These are phyloP conservation scores for Eimeria maxima DNA, from an alignment of 169 alveolate genomes.

Conservation along the genomic window DNA sequence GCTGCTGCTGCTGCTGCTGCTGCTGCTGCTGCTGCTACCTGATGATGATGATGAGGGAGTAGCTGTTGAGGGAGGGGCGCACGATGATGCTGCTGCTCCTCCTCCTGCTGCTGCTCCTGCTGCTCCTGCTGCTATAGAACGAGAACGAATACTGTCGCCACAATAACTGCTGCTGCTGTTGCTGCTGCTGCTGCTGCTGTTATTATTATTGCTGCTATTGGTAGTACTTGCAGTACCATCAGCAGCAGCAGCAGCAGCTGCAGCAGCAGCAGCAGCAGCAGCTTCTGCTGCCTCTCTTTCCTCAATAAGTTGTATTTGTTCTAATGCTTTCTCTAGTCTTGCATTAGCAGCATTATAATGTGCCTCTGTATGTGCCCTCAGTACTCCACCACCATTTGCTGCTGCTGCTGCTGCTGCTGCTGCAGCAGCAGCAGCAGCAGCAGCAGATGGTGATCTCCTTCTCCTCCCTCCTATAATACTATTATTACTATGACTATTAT, in stretches of 20 bases:
- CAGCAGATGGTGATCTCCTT: too few relatives aligned
- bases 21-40: constrained; percentile 55
- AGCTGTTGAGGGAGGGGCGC: not conserved
- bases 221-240: not conserved
- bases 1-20: constrained; percentile 28
- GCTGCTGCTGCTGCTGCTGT: constrained; percentile 38
- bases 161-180: not conserved
- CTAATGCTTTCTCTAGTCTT: not conserved
- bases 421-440: constrained; percentile 28
- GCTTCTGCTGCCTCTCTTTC: constrained; percentile 28
- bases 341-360: constrained; percentile 17
- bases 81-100: too few relatives aligned
- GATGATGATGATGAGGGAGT: not conserved
- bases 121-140: not conserved
- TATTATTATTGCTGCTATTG: too few relatives aligned
- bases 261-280: constrained; percentile 58
- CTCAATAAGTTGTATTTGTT: not conserved
- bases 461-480: too few relatives aligned
- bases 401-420: constrained; percentile 13
- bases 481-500: too few relatives aligned
- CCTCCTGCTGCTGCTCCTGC: constrained; percentile 1
- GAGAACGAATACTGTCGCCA: too few relatives aligned
- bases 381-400: not conserved
- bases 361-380: not conserved
- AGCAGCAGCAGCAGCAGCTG: constrained; percentile 8